Evolutionary conservation across 257 asterid genomes (phyloP).

Genomic region (Orobanche coerulescens): DNA sequence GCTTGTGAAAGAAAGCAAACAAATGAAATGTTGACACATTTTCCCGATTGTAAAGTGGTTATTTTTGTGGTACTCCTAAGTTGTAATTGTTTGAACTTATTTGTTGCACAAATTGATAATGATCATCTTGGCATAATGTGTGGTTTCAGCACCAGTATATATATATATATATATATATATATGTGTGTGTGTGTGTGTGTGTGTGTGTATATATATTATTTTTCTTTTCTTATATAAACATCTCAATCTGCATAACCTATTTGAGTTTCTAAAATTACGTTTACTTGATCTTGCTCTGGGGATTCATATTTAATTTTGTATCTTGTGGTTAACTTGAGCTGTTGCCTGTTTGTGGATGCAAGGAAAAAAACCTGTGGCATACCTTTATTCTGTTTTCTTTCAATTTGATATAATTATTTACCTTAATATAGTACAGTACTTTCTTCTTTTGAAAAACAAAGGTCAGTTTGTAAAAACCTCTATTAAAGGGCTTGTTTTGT

Average conservation of each 20-base stretch:
- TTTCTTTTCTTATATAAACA: conserved; percentile 1
- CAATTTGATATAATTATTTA: not conserved
- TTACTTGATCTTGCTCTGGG: not conserved
- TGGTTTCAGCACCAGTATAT: not conserved
- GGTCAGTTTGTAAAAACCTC: not conserved
- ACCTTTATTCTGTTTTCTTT: not conserved
- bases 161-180: too few species aligned
- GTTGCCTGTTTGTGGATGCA: not conserved
- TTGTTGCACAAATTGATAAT: conserved; percentile 1
- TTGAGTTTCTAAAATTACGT: not conserved
- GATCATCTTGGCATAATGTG: not conserved
- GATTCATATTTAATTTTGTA: not conserved
- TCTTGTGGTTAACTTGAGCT: not conserved
- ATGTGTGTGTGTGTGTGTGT: not conserved
- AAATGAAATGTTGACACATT: not conserved
- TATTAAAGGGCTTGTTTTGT: not conserved
- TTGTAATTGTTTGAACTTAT: not conserved
- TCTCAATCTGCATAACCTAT: not conserved
- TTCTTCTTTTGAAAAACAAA: not conserved
- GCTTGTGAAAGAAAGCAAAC: not conserved
- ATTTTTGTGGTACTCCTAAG: not conserved
- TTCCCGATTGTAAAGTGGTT: not conserved
- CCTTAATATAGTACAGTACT: not conserved
- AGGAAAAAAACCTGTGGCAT: not conserved
- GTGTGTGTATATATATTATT: not conserved